Conservation (phyloP, 306 rosid genomes). For the Phaseolus lunatus region DNA sequence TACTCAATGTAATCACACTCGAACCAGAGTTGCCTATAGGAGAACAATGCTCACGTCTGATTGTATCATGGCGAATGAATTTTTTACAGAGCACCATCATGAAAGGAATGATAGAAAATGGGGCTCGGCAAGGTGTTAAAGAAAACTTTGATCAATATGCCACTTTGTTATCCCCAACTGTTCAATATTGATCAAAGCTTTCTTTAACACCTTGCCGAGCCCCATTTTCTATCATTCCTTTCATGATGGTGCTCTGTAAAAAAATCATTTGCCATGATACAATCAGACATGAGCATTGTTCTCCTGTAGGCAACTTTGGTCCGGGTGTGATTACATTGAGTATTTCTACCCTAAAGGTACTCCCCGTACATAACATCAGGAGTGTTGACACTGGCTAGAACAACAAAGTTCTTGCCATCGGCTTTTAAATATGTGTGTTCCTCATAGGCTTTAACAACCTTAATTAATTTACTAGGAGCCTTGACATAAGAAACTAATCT, state of each 20-base stretch:
- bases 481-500: slow-evolving; percentile 72
- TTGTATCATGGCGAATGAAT: slow-evolving; percentile 92
- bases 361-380: slow-evolving; percentile 90
- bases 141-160: slow-evolving; percentile 86
- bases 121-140: slow-evolving; percentile 88
- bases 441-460: slow-evolving; percentile 84
- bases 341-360: slow-evolving; percentile 75
- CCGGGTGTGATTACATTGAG: slow-evolving; percentile 85
- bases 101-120: slow-evolving; percentile 96
- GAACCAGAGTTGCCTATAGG: slow-evolving; percentile 89
- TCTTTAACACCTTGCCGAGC: slow-evolving; percentile 91
- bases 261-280: slow-evolving; percentile 94
- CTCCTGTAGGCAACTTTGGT: slow-evolving; percentile 85
- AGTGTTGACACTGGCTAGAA: slow-evolving; percentile 70
- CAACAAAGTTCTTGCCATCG: slow-evolving; percentile 82
- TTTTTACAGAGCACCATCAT: slow-evolving; percentile 93
- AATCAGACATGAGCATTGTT: slow-evolving; percentile 74
- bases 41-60: slow-evolving; percentile 76
- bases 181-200: slow-evolving; percentile 80
- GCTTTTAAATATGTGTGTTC: slow-evolving; percentile 89
- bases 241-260: slow-evolving; percentile 94
- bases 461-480: slow-evolving; percentile 80
- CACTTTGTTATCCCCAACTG: slow-evolving; percentile 68
- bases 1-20: slow-evolving; percentile 81
- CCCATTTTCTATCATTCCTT: slow-evolving; percentile 94